Evolutionary conservation across 179 eudicot species (phyloP).

Genomic region (Spergularia azorica): DNA sequence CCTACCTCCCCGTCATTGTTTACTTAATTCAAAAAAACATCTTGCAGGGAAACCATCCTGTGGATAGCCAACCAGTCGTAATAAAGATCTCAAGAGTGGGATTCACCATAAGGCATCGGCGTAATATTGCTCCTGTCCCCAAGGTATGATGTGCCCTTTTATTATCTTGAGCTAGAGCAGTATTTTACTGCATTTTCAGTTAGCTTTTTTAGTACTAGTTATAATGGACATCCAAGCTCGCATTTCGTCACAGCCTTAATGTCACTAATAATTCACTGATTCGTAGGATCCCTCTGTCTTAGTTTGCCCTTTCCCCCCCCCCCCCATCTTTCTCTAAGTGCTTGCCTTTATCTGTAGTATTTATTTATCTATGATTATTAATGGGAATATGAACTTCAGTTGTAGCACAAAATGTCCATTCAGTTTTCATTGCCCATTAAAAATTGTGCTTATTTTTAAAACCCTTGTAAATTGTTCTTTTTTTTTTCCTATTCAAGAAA

Average conservation of each 20-base stretch:
- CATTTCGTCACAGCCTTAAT: not conserved
- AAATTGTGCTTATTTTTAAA: not conserved
- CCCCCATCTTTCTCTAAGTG: not conserved
- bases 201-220: not conserved
- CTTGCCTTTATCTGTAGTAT: not conserved
- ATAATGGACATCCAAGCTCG: not conserved
- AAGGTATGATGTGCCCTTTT: slow-evolving; percentile 52
- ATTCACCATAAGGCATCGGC: slow-evolving; percentile 68
- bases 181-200: not conserved
- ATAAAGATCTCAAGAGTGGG: slow-evolving; percentile 65
- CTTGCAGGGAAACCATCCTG: slow-evolving; percentile 84
- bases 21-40: not conserved
- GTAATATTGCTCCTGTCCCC: slow-evolving; percentile 61
- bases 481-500: not conserved
- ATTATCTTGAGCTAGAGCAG: not conserved
- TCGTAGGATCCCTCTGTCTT: not conserved
- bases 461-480: not conserved
- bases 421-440: not conserved
- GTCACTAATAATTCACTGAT: too few species aligned
- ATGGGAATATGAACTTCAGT: not conserved
- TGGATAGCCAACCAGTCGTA: slow-evolving; percentile 59
- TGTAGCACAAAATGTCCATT: not conserved
- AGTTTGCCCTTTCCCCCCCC: not conserved
- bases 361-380: not conserved
- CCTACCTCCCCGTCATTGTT: slow-evolving; percentile 12